Base-by-base conservation (phyloP, 2,329 filamentous ascomycete species). In the Ophiostoma pallidulum region DNA sequence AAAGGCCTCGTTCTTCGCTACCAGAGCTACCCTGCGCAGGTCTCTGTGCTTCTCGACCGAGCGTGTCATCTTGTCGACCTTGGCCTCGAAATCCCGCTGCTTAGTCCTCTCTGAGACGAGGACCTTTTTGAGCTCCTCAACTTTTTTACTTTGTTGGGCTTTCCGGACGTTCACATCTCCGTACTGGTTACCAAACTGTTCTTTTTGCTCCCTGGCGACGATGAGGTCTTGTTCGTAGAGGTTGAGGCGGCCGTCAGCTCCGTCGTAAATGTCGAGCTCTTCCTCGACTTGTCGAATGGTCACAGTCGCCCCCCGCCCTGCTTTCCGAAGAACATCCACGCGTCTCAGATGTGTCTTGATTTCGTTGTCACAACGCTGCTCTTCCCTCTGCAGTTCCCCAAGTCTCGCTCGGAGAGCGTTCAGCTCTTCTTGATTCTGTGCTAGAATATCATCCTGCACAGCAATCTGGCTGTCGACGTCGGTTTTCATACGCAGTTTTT, bases 401-500 rank as follows among this genome's bases (percentile, higher is more conserved):
- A 70, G 63, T 41, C 74, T 68, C 24, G 67, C 62, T 47, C 75
- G 71, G 5, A 82, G 62, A 2, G 73, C 69, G 3, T 65, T 63
- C 40, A 80, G 61, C 49, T 85, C 78, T 6, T 64, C 60, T 45
- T 74, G 70, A 3, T 85, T 68, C 32, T 78, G 73, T 22, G 71
- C 64, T 3, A 78, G 53, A 4, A 67, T 65, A 22, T 78, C 71
- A 49, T 66, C 66, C 38, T 74, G 70, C 13, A 74, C 64, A 7
- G 62, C 59, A 35, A 90, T 74, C 58, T 87, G 84, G 16, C 75
- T 76, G 48, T 78, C 82, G 22, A 78, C 71, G 59, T 94, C 86
- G 1, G 85, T 82, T 59, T 83, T 84, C 80, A 95, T 94, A n/a
- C 89, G 79, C 20, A 84, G 71, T 9, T 65, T 66, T 33, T 75